Evolutionary conservation across 2,329 filamentous ascomycete genomes (phyloP).

Genomic region (Biscogniauxia marginata): DNA sequence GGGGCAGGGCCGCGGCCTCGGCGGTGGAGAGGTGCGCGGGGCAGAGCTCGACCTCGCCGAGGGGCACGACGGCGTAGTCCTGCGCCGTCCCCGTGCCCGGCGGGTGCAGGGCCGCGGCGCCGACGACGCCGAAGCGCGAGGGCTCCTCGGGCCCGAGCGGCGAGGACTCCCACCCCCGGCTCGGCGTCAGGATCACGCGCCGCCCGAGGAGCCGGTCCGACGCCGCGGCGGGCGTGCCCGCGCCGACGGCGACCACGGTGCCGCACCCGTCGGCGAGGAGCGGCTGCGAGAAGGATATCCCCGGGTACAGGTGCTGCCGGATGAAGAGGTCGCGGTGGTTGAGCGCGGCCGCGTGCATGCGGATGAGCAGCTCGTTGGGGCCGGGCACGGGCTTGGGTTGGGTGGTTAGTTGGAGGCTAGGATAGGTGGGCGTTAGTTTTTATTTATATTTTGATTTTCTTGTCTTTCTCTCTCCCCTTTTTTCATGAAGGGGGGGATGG

Average conservation of each 20-base stretch:
- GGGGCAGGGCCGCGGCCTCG: slow-evolving; percentile 80
- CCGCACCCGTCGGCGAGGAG: slow-evolving; percentile 83
- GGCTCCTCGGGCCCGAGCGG: slow-evolving; percentile 71
- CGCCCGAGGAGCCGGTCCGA: slow-evolving; percentile 47
- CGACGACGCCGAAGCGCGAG: slow-evolving; percentile 61
- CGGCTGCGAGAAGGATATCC: slow-evolving; percentile 74
- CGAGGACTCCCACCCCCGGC: slow-evolving; percentile 71
- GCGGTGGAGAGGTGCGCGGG: slow-evolving; percentile 69
- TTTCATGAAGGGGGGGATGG: not conserved
- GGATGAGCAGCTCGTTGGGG: slow-evolving; percentile 69
- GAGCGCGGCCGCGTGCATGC: slow-evolving; percentile 75
- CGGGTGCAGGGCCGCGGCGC: slow-evolving; percentile 63
- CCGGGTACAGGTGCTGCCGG: slow-evolving; percentile 87
- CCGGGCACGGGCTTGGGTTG: slow-evolving; percentile 63
- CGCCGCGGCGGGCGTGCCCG: slow-evolving; percentile 36
- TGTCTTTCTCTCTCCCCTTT: no score
- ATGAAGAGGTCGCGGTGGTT: slow-evolving; percentile 97
- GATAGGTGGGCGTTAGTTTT: not conserved
- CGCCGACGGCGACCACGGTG: slow-evolving; percentile 64
- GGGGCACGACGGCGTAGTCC: slow-evolving; percentile 69
- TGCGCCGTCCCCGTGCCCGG: slow-evolving; percentile 63
- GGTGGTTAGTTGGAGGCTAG: slow-evolving; percentile 58
- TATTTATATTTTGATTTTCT: no score
- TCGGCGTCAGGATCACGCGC: slow-evolving; percentile 76
- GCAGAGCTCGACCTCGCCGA: slow-evolving; percentile 71